Conservation (phyloP, 2,329 filamentous ascomycete species). For the Ophiostoma himal-ulmi region DNA sequence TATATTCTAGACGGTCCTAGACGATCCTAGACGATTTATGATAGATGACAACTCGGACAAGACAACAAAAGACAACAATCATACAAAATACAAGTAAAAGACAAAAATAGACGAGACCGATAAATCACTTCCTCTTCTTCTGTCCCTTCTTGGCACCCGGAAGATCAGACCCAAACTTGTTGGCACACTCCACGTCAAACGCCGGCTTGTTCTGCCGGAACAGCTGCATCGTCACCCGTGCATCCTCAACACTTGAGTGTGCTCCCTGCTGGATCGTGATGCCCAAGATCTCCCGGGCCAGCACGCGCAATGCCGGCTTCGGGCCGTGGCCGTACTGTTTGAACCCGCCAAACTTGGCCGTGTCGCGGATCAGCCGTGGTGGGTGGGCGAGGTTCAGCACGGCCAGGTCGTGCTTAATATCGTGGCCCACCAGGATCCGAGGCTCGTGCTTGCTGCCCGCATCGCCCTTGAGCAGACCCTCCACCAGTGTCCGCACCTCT, state of each 20-base stretch:
- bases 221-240: conserved; percentile 80
- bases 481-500: conserved; percentile 68
- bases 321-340: conserved; percentile 61
- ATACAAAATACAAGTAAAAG: not conserved
- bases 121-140: conserved; percentile 31
- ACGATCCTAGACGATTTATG: conserved; percentile 1
- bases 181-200: conserved; percentile 76
- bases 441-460: conserved; percentile 16
- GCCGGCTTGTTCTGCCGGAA: conserved; percentile 76
- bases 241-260: conserved; percentile 70
- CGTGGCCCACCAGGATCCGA: conserved; percentile 75
- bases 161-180: conserved; percentile 48
- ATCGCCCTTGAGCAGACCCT: conserved; percentile 56
- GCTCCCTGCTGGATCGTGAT: conserved; percentile 58
- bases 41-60: not conserved
- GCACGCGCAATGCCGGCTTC: conserved; percentile 59
- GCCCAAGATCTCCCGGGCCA: conserved; percentile 53
- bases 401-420: conserved; percentile 70
- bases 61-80: too few relatives aligned
- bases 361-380: conserved; percentile 73
- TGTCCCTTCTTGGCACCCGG: conserved; percentile 23
- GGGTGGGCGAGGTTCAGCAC: conserved; percentile 76
- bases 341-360: conserved; percentile 70
- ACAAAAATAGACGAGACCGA: not conserved
- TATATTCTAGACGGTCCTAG: conserved; percentile 4